Conservation (phyloP, 352 stramenopile species). For the Phytophthora crassamura region DNA sequence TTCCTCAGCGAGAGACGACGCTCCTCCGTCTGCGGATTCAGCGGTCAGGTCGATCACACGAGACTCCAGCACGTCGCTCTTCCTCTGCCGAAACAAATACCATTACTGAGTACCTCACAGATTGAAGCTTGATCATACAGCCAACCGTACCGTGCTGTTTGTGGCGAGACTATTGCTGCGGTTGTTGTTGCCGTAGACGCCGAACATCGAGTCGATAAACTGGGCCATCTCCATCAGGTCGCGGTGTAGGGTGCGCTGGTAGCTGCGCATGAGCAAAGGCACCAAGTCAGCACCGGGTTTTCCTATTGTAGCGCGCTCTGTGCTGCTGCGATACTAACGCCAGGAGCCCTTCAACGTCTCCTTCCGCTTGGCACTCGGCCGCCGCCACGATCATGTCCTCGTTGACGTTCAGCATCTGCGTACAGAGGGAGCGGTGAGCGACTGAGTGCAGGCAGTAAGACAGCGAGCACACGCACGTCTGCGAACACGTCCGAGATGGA, state of each 20-base stretch:
- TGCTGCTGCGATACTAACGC: conserved; percentile 43
- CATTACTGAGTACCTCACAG: no score
- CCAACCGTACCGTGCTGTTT: conserved; percentile 7
- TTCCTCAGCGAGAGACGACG: background rate
- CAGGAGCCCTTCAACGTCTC: conserved; percentile 53
- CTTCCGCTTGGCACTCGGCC: conserved; percentile 68
- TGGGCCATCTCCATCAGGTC: conserved; percentile 85
- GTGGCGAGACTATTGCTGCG: conserved; percentile 2
- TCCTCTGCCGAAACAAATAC: background rate
- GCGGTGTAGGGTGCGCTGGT: conserved; percentile 76
- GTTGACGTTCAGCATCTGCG: conserved; percentile 77
- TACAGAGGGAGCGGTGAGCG: conserved; percentile 1
- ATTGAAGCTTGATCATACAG: no score
- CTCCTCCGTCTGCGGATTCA: conserved; percentile 12
- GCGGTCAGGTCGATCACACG: conserved; percentile 20
- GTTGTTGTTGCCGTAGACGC: conserved; percentile 63
- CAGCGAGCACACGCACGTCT: conserved; percentile 43
- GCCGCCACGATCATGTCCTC: conserved; percentile 73
- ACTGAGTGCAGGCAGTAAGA: background rate
- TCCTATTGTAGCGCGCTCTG: background rate
- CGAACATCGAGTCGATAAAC: conserved; percentile 81
- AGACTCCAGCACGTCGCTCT: conserved; percentile 11
- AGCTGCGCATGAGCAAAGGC: conserved; percentile 36
- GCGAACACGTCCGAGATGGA: conserved; percentile 75
- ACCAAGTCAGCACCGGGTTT: conserved; percentile 18